Percentiles rank a stretch among this genome's conserved stretches.
phyloP scores from a whole-genome alignment of 2,329 filamentous ascomycete species.

The Macrophomina phaseolina region DNA sequence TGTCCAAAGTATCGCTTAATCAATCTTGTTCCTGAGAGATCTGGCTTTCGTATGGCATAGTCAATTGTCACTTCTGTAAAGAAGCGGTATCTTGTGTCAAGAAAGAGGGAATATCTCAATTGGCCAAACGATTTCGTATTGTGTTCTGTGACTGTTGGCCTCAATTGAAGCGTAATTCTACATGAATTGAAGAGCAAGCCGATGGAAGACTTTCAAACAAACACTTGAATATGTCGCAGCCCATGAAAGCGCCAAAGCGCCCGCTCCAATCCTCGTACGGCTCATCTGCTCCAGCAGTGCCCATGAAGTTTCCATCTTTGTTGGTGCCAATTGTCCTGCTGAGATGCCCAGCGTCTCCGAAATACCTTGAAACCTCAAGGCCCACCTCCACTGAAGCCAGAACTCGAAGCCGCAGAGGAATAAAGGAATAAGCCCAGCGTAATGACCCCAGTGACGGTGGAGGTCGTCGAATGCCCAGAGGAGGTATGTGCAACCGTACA shows the following conservation, averaged over 20 bases:
- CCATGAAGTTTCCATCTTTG: not conserved
- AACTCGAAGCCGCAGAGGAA: conserved; percentile 7
- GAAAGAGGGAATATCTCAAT: too few species aligned
- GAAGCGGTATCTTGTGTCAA: too few species aligned
- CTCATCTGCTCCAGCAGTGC: not conserved
- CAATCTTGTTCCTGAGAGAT: too few species aligned
- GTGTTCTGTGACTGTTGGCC: too few species aligned
- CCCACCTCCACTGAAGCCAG: conserved; percentile 13
- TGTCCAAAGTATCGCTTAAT: too few species aligned
- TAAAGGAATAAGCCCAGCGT: not conserved
- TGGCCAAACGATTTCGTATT: too few species aligned
- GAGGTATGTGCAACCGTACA: conserved; percentile 11
- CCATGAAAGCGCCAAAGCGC: not conserved
- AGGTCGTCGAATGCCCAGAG: conserved; percentile 5
- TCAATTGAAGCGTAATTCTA: not conserved
- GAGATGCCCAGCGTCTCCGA: not conserved
- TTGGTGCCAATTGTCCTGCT: not conserved
- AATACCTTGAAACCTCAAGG: conserved; percentile 1
- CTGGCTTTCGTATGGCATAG: too few species aligned
- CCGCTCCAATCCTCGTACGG: not conserved
- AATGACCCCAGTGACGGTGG: conserved; percentile 4
- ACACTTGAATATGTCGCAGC: not conserved
- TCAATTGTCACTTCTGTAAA: too few species aligned
- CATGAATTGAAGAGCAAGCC: not conserved
- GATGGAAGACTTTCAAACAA: not conserved